Conservation (phyloP, 2,329 filamentous ascomycete genomes). For the Xylaria sp. region DNA sequence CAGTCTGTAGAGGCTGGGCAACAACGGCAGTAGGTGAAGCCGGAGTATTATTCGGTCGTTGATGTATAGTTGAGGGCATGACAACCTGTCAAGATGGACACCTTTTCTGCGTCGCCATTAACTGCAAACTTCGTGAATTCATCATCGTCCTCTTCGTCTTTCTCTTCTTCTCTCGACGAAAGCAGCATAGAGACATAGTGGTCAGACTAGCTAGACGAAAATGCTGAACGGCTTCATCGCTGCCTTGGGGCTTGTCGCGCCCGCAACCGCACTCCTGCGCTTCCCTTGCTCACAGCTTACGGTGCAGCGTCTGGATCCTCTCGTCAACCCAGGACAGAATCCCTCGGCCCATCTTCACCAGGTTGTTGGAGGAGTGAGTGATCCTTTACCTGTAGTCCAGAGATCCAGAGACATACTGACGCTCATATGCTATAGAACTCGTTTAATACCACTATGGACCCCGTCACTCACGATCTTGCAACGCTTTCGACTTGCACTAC, state of each 20-base stretch:
- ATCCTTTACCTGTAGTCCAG: neutral
- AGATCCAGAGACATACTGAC: neutral
- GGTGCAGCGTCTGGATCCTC: conserved; percentile 53
- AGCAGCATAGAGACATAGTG: neutral
- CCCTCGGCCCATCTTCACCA: conserved; percentile 69
- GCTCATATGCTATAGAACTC: conserved; percentile 51
- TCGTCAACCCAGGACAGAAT: conserved; percentile 58
- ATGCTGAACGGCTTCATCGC: conserved; percentile 36
- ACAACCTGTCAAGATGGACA: conserved; percentile 16
- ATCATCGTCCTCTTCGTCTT: neutral
- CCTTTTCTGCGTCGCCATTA: conserved; percentile 6
- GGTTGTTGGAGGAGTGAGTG: conserved; percentile 63
- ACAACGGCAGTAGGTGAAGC: conserved; percentile 41
- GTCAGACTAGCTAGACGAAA: neutral
- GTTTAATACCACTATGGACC: conserved; percentile 59
- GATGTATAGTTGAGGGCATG: conserved; percentile 27
- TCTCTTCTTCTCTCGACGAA: neutral
- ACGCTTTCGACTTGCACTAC: conserved; percentile 55
- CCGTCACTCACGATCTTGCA: conserved; percentile 48
- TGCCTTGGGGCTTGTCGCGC: conserved; percentile 35
- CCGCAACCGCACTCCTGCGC: conserved; percentile 44
- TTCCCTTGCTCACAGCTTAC: conserved; percentile 48
- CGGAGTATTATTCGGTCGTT: conserved; percentile 4
- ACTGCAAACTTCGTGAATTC: neutral
- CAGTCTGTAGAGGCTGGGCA: conserved; percentile 28